phyloP scores from a whole-genome alignment of 2,329 filamentous ascomycete species.

The Sphaerulina populicola region DNA sequence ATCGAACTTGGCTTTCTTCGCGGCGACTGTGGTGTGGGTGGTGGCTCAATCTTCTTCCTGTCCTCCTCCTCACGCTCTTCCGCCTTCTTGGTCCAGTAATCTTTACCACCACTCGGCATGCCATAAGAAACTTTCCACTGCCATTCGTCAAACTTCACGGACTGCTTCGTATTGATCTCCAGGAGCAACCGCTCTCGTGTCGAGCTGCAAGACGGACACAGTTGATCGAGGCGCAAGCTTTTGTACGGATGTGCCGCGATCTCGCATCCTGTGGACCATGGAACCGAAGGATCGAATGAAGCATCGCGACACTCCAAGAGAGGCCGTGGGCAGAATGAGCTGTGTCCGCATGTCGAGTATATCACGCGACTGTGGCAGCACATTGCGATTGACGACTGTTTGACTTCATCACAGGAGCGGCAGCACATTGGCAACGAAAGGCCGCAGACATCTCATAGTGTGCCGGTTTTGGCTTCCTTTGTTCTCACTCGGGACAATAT shows the following conservation, averaged over 20 bases:
- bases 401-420: not conserved
- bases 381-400: slow-evolving; percentile 26
- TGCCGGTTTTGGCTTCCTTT: not conserved
- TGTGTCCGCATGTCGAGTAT: slow-evolving; percentile 39
- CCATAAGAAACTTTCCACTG: slow-evolving; percentile 38
- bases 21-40: slow-evolving; percentile 3
- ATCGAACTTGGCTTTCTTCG: slow-evolving; percentile 1
- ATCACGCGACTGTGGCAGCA: slow-evolving; percentile 39
- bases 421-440: not conserved
- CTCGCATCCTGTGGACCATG: slow-evolving; percentile 24
- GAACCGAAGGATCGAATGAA: slow-evolving; percentile 20
- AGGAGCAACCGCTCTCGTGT: slow-evolving; percentile 25
- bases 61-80: slow-evolving; percentile 22
- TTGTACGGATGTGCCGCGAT: slow-evolving; percentile 33
- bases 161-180: slow-evolving; percentile 24
- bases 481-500: not conserved
- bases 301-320: slow-evolving; percentile 32
- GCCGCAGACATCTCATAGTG: not conserved
- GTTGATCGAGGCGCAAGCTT: slow-evolving; percentile 28
- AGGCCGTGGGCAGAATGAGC: slow-evolving; percentile 30
- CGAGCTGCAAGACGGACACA: slow-evolving; percentile 31
- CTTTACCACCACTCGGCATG: slow-evolving; percentile 24
- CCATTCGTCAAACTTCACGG: slow-evolving; percentile 34
- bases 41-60: slow-evolving; percentile 13
- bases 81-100: slow-evolving; percentile 26